phyloP scores from a whole-genome alignment of 2,329 filamentous ascomycete species.

The Dryadomyces quercus-mongolicae region DNA sequence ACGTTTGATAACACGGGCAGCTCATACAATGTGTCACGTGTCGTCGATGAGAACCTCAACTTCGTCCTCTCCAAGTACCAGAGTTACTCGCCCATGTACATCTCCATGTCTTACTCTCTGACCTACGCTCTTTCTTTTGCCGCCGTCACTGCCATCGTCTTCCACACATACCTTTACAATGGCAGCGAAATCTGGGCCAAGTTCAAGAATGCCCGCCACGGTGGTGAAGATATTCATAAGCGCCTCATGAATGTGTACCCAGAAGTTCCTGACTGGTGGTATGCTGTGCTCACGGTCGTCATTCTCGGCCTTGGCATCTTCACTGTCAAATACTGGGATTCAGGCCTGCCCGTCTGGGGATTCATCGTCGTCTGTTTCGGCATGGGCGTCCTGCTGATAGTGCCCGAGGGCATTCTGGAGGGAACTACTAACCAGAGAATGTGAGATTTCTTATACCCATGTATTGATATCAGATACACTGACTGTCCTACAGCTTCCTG shows the following conservation, averaged over 20 bases:
- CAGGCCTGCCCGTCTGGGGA: constrained; percentile 16
- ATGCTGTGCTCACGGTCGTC: constrained; percentile 11
- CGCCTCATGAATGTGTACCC: constrained; percentile 31
- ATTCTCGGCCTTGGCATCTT: constrained; percentile 18
- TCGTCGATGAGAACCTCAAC: constrained; percentile 29
- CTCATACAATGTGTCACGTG: constrained; percentile 33
- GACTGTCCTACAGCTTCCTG: constrained; percentile 22
- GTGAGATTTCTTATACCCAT: not conserved
- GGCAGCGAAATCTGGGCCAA: constrained; percentile 37
- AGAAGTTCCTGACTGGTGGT: constrained; percentile 34
- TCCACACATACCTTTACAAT: constrained; percentile 39
- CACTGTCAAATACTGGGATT: constrained; percentile 18
- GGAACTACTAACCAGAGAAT: constrained; percentile 26
- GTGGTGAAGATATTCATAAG: constrained; percentile 27
- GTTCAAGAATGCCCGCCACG: constrained; percentile 22
- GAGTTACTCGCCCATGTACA: constrained; percentile 38
- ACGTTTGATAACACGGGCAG: constrained; percentile 37
- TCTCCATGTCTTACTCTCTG: constrained; percentile 35
- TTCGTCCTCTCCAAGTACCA: constrained; percentile 35
- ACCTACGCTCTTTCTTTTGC: constrained; percentile 46
- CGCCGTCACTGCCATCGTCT: constrained; percentile 39
- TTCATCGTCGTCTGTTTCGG: constrained; percentile 29
- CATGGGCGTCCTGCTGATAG: constrained; percentile 27
- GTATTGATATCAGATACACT: not conserved
- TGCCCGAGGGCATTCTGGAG: constrained; percentile 31